These are phyloP conservation scores for Hanseniaspora taiwanica DNA, from an alignment of 805 yeast genomes.

Conservation along the genomic window DNA sequence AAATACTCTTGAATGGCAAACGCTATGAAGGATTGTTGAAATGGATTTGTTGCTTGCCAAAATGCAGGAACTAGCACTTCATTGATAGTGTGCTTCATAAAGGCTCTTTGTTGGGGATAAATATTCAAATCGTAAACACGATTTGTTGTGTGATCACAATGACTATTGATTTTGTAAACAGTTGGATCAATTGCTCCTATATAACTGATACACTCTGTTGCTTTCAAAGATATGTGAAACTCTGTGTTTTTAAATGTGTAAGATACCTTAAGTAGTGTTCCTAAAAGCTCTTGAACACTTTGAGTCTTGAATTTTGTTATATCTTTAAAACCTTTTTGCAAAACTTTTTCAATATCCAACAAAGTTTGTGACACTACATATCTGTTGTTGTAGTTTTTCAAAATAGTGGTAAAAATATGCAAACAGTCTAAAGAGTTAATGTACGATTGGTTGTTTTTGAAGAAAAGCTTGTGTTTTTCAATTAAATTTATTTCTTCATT, in stretches of 20 bases:
- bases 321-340: constrained; percentile 39
- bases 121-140: constrained; percentile 52
- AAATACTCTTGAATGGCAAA: constrained; percentile 81
- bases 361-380: constrained; percentile 64
- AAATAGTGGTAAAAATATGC: constrained; percentile 9
- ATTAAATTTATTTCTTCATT: constrained; percentile 1
- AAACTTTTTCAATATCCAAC: constrained; percentile 37
- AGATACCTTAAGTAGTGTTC: constrained; percentile 42
- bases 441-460: neutral
- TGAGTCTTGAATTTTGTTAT: constrained; percentile 28
- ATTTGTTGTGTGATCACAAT: constrained; percentile 30
- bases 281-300: constrained; percentile 32
- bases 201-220: constrained; percentile 59
- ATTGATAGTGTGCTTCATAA: constrained; percentile 53
- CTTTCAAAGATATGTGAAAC: constrained; percentile 37
- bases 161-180: constrained; percentile 31
- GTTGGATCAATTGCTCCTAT: constrained; percentile 68
- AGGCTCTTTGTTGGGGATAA: constrained; percentile 45
- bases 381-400: constrained; percentile 39
- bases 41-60: constrained; percentile 83
- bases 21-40: constrained; percentile 70
- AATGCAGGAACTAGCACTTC: constrained; percentile 67
- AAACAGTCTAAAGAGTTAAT: neutral
- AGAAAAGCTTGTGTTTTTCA: constrained; percentile 1
- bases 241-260: constrained; percentile 38